phyloP scores from a whole-genome alignment of 208 protist species.

The Naegleria fowleri region DNA sequence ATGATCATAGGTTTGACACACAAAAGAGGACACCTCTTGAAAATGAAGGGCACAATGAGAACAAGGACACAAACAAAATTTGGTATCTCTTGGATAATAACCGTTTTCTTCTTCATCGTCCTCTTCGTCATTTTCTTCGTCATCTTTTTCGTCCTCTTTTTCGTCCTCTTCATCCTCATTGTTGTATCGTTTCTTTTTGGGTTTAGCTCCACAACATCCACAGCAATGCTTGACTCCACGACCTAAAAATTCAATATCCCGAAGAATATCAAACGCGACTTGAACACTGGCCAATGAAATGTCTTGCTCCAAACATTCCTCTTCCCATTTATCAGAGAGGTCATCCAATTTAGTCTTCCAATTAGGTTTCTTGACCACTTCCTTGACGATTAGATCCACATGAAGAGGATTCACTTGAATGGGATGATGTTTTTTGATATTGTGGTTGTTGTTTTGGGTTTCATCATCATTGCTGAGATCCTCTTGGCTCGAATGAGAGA shows the following conservation, averaged over 20 bases:
- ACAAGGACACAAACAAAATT: neutral
- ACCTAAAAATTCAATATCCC: neutral
- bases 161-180: neutral
- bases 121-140: neutral
- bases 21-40: neutral
- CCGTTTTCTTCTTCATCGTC: neutral
- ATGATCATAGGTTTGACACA: neutral
- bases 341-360: neutral
- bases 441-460: too few species aligned
- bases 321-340: neutral
- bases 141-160: neutral
- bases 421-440: too few species aligned
- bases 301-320: neutral
- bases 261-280: neutral
- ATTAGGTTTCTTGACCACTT: neutral
- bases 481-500: too few species aligned
- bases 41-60: neutral
- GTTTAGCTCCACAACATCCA: neutral
- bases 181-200: neutral
- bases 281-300: neutral
- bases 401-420: neutral
- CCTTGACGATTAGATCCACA: neutral
- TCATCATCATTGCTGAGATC: too few species aligned
- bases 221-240: neutral
- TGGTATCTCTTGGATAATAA: neutral